Conservation (phyloP, 2,329 filamentous ascomycete species). For the Sporothrix brunneoviolacea region DNA sequence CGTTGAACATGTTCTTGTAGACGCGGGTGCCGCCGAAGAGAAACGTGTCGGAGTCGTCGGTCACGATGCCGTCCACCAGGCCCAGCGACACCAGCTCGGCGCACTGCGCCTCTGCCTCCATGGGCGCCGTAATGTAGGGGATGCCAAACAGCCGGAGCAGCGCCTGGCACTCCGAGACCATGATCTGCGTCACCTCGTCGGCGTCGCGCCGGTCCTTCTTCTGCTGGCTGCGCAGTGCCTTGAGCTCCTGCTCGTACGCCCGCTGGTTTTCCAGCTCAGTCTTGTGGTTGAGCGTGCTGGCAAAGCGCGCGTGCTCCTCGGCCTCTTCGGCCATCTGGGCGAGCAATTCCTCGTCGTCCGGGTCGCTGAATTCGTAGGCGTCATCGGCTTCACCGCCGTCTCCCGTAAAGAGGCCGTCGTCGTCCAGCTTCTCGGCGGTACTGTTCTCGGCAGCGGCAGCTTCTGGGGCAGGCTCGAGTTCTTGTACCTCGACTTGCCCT, state of each 20-base stretch:
- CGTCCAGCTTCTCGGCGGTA: not conserved
- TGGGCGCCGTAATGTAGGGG: slow-evolving; percentile 93
- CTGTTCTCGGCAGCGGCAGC: not conserved
- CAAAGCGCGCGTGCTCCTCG: slow-evolving; percentile 90
- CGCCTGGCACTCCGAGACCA: slow-evolving; percentile 92
- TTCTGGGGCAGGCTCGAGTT: not conserved
- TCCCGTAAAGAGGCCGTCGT: slow-evolving; percentile 21
- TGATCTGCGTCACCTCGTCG: slow-evolving; percentile 92
- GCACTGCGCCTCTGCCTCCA: slow-evolving; percentile 98
- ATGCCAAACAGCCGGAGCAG: slow-evolving; percentile 85
- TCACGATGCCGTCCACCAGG: slow-evolving; percentile 94
- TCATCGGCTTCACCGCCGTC: slow-evolving; percentile 30
- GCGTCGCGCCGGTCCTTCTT: slow-evolving; percentile 94
- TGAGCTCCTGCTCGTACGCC: slow-evolving; percentile 82
- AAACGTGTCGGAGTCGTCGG: slow-evolving; percentile 94
- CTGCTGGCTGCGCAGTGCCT: slow-evolving; percentile 82
- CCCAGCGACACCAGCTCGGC: slow-evolving; percentile 81
- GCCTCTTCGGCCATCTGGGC: slow-evolving; percentile 81
- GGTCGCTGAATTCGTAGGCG: slow-evolving; percentile 71
- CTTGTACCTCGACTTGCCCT: slow-evolving; percentile 13
- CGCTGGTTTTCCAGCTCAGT: slow-evolving; percentile 57
- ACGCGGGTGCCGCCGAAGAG: slow-evolving; percentile 92
- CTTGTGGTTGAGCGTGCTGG: slow-evolving; percentile 75
- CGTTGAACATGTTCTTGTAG: slow-evolving; percentile 99
- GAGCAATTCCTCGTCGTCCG: slow-evolving; percentile 86